Evolutionary conservation across 164 flowering plant species (phyloP).

Genomic region (Umbellularia californica): DNA sequence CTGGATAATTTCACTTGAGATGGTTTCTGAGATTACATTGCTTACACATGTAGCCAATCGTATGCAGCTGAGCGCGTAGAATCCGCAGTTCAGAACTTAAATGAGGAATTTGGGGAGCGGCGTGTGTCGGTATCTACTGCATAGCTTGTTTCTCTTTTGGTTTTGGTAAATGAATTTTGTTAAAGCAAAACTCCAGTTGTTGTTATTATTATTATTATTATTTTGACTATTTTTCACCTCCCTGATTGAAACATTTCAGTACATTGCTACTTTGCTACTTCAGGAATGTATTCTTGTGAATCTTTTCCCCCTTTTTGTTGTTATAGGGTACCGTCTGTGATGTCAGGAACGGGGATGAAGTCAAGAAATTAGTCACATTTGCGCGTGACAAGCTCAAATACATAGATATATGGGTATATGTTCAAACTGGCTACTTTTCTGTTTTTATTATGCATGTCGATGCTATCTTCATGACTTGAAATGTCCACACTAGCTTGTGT

Average conservation of each 20-base stretch:
- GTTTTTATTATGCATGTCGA: neutral
- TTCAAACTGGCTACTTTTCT: neutral
- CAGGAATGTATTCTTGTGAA: neutral
- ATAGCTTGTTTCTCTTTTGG: conserved; percentile 11
- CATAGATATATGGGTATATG: conserved; percentile 84
- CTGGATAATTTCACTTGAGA: neutral
- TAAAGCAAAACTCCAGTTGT: neutral
- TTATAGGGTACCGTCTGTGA: conserved; percentile 82
- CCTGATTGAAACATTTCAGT: neutral
- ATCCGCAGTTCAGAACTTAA: conserved; percentile 54
- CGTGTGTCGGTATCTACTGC: conserved; percentile 89
- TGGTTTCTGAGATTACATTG: neutral
- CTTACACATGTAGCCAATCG: conserved; percentile 1
- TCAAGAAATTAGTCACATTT: conserved; percentile 65
- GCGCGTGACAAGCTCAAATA: conserved; percentile 54
- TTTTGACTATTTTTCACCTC: neutral
- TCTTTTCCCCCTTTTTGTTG: neutral
- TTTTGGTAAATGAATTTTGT: conserved; percentile 2
- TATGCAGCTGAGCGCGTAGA: conserved; percentile 70
- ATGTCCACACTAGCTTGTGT: neutral
- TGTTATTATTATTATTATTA: too few relatives aligned
- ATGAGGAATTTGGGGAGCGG: conserved; percentile 73
- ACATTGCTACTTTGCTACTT: neutral
- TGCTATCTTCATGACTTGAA: neutral
- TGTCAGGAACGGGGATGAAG: conserved; percentile 71